Evolutionary conservation across 164 flowering plant species (phyloP).

Genomic region (Tetracentron sinense): DNA sequence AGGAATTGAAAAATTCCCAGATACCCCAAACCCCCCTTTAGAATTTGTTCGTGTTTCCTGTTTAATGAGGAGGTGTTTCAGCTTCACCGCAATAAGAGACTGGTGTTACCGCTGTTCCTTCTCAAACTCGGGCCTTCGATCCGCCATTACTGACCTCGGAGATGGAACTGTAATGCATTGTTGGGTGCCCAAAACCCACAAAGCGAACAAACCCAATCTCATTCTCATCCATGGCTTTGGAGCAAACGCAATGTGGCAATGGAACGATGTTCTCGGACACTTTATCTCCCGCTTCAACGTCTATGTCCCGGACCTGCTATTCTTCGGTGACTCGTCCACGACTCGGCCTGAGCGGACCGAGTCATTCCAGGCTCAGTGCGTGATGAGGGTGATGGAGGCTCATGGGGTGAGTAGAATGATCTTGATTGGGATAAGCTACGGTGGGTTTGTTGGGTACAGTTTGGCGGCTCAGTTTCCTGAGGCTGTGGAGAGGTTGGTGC

Average conservation of each 20-base stretch:
- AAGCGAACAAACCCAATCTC: conserved; percentile 19
- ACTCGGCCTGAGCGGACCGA: conserved; percentile 30
- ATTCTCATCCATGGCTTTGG: conserved; percentile 42
- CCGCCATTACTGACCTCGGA: conserved; percentile 26
- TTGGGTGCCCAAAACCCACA: conserved; percentile 34
- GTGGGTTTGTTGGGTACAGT: conserved; percentile 35
- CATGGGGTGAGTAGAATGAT: conserved; percentile 22
- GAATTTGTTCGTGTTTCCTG: no score
- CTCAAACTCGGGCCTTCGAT: conserved; percentile 26
- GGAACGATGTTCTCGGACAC: conserved; percentile 27
- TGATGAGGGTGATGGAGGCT: conserved; percentile 30
- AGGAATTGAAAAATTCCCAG: no score
- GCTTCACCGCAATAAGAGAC: conserved; percentile 36
- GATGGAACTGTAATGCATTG: conserved; percentile 38
- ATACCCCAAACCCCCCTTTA: no score
- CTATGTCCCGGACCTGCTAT: conserved; percentile 37
- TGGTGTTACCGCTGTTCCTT: conserved; percentile 25
- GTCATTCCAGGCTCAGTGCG: conserved; percentile 40
- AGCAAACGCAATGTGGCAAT: conserved; percentile 50
- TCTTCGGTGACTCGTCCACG: conserved; percentile 43
- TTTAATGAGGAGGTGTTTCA: conserved; percentile 30
- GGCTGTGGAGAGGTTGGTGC: conserved; percentile 31
- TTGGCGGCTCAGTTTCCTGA: conserved; percentile 26
- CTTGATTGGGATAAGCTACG: conserved; percentile 38
- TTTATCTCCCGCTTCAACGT: conserved; percentile 28